Evolutionary conservation across 176 grass and related monocot genomes (phyloP).

Genomic region (Echinochloa phyllopogon): DNA sequence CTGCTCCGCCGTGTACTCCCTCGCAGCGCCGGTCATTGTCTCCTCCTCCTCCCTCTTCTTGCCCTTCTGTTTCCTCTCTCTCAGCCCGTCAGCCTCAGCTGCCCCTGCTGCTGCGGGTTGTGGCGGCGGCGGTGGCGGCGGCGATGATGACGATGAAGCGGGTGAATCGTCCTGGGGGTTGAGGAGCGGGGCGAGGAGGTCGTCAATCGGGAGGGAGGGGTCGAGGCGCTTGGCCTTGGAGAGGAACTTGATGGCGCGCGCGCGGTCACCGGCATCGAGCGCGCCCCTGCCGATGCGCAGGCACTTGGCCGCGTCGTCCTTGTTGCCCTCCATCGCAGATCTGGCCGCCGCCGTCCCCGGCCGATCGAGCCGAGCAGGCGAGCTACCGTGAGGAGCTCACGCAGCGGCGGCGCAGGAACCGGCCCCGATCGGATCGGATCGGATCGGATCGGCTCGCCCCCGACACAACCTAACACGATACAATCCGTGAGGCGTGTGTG

Average conservation of each 20-base stretch:
- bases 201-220: conserved; percentile 72
- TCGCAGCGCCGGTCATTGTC: not conserved
- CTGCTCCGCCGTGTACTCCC: conserved; percentile 79
- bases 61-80: conserved; percentile 57
- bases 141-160: conserved; percentile 46
- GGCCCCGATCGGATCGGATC: conserved; percentile 41
- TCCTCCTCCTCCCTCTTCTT: conserved; percentile 46
- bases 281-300: conserved; percentile 80
- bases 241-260: conserved; percentile 83
- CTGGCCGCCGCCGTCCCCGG: not conserved
- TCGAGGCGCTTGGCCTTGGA: conserved; percentile 90
- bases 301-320: conserved; percentile 90
- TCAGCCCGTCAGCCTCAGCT: conserved; percentile 36
- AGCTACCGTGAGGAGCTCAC: not conserved
- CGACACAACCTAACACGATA: conserved; percentile 37
- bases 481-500: conserved; percentile 28
- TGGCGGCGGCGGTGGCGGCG: conserved; percentile 4
- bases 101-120: conserved; percentile 15
- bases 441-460: conserved; percentile 35
- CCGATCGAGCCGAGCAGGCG: conserved; percentile 23
- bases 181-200: conserved; percentile 57
- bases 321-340: conserved; percentile 90
- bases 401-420: not conserved
- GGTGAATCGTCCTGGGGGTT: conserved; percentile 34
- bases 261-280: conserved; percentile 62